Evolutionary conservation across 257 asterid species (phyloP), one percentile per base, ranked within the genome.

Genomic region (Catharanthus roseus): DNA sequence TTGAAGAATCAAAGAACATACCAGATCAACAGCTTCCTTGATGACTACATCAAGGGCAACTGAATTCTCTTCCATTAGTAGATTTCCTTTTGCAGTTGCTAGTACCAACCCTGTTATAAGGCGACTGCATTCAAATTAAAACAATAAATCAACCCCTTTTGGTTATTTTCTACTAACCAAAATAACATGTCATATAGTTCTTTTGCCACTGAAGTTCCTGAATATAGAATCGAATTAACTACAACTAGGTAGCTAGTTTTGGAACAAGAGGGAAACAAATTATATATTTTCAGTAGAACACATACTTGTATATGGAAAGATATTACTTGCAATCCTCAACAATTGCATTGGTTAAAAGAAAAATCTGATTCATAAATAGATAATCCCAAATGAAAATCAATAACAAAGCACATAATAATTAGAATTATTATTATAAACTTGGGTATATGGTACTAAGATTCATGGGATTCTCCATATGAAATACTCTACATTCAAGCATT

Each of bases 11-110:
- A 15, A 44, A 76, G 63, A 41, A 55, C 79, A 8, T 77, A 85
- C 90, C 83, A 86, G 85, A 82, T 86, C 86, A 82, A 86, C 86
- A 65, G 77, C 85, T 82, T 86, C 90, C 77, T 70, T 82, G 65
- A 68, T 72, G 67, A 86, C 69, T 8, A 83, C 81, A 51, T 81
- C 83, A 10, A 83, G 85, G 24, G 79, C 82, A 23, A 72, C 19
- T 34, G 90, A 82, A 51, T 72, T 80, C 13, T 77, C 90, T 11
- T 79, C 83, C 82, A 80, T 79, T 51, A 15, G 34, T 26, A 53
- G 34, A 62, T 29, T 49, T 39, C n/a, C 63, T n/a, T n/a, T n/a
- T n/a, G n/a, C n/a, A n/a, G n/a, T n/a, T n/a, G n/a, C n/a, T n/a
- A n/a, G n/a, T n/a, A n/a, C n/a, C n/a, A n/a, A n/a, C n/a, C n/a